Evolutionary conservation across 75 land plant genomes (phyloP).

Genomic region (Picea sitchensis): DNA sequence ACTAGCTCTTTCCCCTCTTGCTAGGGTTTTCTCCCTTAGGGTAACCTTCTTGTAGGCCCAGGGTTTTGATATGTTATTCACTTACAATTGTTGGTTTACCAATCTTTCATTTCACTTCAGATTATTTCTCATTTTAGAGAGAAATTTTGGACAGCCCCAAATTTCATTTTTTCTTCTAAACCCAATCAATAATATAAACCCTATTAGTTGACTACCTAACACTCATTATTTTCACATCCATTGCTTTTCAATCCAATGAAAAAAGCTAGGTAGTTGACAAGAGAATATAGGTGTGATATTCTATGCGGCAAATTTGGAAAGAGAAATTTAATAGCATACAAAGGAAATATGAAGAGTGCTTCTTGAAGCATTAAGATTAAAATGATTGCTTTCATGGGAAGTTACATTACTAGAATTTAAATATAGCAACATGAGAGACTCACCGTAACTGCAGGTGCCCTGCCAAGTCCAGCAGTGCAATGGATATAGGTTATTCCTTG

Average conservation of each 20-base stretch:
- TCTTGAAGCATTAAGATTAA: not conserved
- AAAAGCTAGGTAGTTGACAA: not conserved
- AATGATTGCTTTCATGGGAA: not conserved
- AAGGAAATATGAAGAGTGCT: not conserved
- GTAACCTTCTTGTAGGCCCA: no score
- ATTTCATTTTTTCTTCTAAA: not conserved
- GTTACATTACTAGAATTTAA: not conserved
- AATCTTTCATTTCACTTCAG: no score
- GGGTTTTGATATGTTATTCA: no score
- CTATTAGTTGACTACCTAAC: not conserved
- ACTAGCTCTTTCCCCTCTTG: no score
- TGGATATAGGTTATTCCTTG: slow-evolving; percentile 88
- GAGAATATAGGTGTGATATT: not conserved
- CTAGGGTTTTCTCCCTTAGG: no score
- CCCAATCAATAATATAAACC: not conserved
- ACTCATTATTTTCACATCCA: not conserved
- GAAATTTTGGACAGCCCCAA: not conserved
- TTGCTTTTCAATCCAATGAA: not conserved
- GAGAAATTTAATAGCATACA: not conserved
- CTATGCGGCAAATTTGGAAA: not conserved
- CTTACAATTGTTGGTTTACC: no score
- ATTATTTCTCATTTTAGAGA: no score
- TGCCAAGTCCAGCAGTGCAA: slow-evolving; percentile 99
- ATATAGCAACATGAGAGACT: slow-evolving; percentile 4
- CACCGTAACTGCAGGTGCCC: slow-evolving; percentile 97